Conservation (phyloP, 2,329 filamentous ascomycete genomes). For the Cladosporium sp. region DNA sequence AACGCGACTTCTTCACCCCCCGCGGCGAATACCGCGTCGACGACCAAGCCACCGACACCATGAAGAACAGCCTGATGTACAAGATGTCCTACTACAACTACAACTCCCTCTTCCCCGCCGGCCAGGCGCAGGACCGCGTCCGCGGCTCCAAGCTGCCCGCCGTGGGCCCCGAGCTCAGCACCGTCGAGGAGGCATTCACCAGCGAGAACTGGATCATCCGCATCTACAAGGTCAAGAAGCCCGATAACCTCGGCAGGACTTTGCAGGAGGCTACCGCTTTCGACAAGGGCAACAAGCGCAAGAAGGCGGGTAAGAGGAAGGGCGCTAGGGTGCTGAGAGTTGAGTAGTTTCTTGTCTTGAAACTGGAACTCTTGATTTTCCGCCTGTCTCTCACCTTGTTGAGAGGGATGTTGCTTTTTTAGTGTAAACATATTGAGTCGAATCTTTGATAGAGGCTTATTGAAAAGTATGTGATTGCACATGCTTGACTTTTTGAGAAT, state of each 20-base stretch:
- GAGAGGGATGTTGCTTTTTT: not conserved
- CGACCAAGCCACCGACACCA: slow-evolving; percentile 86
- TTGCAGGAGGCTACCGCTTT: slow-evolving; percentile 71
- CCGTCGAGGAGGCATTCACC: slow-evolving; percentile 94
- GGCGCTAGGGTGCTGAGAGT: slow-evolving; percentile 71
- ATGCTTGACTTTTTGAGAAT: not conserved
- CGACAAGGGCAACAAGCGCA: slow-evolving; percentile 80
- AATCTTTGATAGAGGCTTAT: not conserved
- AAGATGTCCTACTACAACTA: slow-evolving; percentile 99
- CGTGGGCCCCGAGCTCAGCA: slow-evolving; percentile 80
- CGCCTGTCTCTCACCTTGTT: not conserved
- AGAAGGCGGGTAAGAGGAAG: slow-evolving; percentile 70
- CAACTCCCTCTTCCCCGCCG: slow-evolving; percentile 83
- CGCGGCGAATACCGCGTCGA: slow-evolving; percentile 96
- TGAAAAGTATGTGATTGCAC: slow-evolving; percentile 4
- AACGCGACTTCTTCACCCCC: slow-evolving; percentile 91
- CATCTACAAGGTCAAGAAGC: slow-evolving; percentile 99
- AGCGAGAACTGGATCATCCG: slow-evolving; percentile 99
- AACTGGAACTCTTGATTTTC: not conserved
- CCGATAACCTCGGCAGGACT: slow-evolving; percentile 92
- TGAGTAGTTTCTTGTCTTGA: slow-evolving; percentile 60
- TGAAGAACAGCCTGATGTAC: slow-evolving; percentile 99
- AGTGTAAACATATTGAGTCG: slow-evolving; percentile 12
- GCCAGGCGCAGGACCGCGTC: slow-evolving; percentile 88
- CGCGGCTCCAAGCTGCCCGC: slow-evolving; percentile 79